These are phyloP conservation scores for Starmerella floris DNA, from an alignment of 805 yeast species.

Conservation along the genomic window DNA sequence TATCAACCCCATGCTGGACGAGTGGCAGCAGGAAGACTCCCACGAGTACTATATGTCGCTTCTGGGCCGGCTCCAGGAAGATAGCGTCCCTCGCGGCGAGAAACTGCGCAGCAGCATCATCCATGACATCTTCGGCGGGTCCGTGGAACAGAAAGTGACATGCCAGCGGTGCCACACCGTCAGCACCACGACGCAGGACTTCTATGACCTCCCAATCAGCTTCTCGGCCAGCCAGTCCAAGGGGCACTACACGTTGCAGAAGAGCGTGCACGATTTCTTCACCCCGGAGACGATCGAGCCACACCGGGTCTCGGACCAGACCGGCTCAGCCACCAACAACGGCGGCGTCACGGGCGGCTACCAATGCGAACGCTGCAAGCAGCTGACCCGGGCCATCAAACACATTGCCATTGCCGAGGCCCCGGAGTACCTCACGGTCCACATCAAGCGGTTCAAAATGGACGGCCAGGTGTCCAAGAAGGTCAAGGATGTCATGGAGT, in stretches of 20 bases:
- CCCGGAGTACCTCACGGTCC: constrained; percentile 79
- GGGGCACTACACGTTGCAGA: constrained; percentile 47
- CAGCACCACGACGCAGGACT: constrained; percentile 80
- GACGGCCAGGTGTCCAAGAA: constrained; percentile 47
- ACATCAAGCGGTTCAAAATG: constrained; percentile 82
- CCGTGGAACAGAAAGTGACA: constrained; percentile 68
- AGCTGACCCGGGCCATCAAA: constrained; percentile 64
- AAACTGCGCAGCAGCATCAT: constrained; percentile 69
- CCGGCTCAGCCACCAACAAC: not conserved
- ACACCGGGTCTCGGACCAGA: constrained; percentile 31
- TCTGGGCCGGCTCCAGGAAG: constrained; percentile 79
- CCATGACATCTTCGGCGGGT: constrained; percentile 90
- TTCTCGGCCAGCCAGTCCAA: constrained; percentile 35
- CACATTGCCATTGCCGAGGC: constrained; percentile 60
- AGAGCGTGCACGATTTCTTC: constrained; percentile 69
- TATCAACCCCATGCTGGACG: constrained; percentile 91
- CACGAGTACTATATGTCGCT: constrained; percentile 94
- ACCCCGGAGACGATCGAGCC: constrained; percentile 54
- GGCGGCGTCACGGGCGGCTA: constrained; percentile 34
- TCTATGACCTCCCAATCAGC: constrained; percentile 81
- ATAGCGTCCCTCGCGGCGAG: constrained; percentile 77
- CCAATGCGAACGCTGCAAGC: constrained; percentile 74
- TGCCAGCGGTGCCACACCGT: constrained; percentile 73
- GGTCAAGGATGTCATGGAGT: constrained; percentile 73
- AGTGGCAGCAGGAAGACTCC: constrained; percentile 96